Base-by-base conservation (phyloP, 2,329 filamentous ascomycete genomes). In the Apiospora kogelbergensis region DNA sequence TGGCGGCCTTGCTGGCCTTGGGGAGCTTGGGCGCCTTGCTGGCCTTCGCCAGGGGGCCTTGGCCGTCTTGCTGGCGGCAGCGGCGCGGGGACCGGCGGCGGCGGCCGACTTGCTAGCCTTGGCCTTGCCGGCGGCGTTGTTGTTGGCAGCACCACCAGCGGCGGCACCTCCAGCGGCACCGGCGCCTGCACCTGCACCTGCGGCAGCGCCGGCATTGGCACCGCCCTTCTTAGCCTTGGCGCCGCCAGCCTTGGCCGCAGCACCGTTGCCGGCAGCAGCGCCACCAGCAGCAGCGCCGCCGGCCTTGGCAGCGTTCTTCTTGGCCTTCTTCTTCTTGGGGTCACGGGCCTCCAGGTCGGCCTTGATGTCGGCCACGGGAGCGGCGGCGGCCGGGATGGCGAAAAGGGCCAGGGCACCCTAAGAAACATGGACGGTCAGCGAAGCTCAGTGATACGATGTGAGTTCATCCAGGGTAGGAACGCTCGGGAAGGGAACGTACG, bases 271-370 rank as follows among this genome's bases (percentile, higher is more conserved):
- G 13, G 24, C 13, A 13, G 46, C 46, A 30, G 13, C 46, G 20
- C 24, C 46, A 13, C 9, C 46, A 3, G 5, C 24, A 24, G 24
- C 46, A 30, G 46, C 46, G 7, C 13, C 46, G 6, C 22, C 46
- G 5, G 24, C 22, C 22, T 24, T 20, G 15, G 33, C 60, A 7
- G 33, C 33, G 33, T 33, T 33, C 33, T 63, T 64, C 60, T 64
- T 64, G 33, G 5, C 37, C 63, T 65, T 65, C 63, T 65, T 65
- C 41, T 30, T 44, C 63, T 65, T 65, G 63, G 63, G 63, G 37
- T 65, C 63, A 10, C 41, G 63, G 37, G 42, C 26, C 37, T 65
- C 63, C 24, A 42, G 15, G 6, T 65, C 63, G n/a, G 40, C n/a
- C 0, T 11, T 11, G 63, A 60, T 60, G 0, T 60, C 53, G 53